A percentile compares a stretch with the other conserved stretches of the same genome.
phyloP scores from a whole-genome alignment of 1,284 basidiomycete genomes.

The Cutaneotrichosporon curvatum region DNA sequence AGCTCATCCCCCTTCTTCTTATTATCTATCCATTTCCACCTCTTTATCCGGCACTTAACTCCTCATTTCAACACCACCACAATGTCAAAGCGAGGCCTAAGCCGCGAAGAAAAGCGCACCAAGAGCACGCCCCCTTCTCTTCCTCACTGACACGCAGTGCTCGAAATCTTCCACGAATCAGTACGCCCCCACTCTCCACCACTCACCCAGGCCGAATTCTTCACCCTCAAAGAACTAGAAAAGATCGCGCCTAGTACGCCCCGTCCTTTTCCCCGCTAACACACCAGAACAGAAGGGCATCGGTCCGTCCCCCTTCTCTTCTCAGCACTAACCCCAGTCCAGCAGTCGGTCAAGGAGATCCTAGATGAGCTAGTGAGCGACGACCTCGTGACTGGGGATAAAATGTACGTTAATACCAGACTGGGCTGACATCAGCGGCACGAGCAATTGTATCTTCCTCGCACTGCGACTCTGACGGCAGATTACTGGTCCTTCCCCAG shows the following conservation, averaged over 20 bases:
- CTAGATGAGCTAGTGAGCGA: conserved; percentile 76
- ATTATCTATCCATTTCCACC: no score
- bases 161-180: conserved; percentile 84
- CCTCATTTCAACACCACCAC: background rate
- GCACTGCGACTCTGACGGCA: conserved; percentile 35
- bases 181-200: conserved; percentile 47
- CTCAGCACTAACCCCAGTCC: conserved; percentile 51
- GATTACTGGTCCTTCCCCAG: conserved; percentile 92
- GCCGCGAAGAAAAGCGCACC: conserved; percentile 42
- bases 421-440: conserved; percentile 50
- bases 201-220: conserved; percentile 69
- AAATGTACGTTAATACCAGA: conserved; percentile 51
- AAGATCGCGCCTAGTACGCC: conserved; percentile 51
- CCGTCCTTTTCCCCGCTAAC: conserved; percentile 32
- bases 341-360: conserved; percentile 80
- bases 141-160: conserved; percentile 42
- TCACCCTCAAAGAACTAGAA: conserved; percentile 76
- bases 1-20: no score
- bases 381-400: conserved; percentile 71
- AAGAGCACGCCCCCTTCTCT: conserved; percentile 30
- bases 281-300: conserved; percentile 76
- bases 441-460: conserved; percentile 65
- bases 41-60: no score
- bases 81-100: conserved; percentile 43
- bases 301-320: conserved; percentile 51